Evolutionary conservation across 208 protist species (phyloP).

Genomic region (Acanthamoeba triangularis): DNA sequence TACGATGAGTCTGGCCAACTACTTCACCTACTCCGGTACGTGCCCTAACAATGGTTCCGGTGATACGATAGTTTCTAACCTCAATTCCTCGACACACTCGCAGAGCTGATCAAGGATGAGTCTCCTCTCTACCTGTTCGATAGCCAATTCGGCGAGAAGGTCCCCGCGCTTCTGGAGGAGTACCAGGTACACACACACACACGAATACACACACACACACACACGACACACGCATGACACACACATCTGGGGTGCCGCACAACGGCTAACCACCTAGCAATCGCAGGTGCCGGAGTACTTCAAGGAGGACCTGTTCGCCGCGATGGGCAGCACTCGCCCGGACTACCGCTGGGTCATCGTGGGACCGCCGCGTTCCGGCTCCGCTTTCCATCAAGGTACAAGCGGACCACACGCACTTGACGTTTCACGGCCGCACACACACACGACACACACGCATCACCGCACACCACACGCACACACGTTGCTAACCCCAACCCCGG

Average conservation of each 20-base stretch:
- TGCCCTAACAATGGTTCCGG: background rate
- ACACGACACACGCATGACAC: background rate
- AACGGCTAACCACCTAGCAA: background rate
- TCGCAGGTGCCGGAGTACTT: slow-evolving; percentile 72
- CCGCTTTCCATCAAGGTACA: slow-evolving; percentile 79
- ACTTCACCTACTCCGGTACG: slow-evolving; percentile 74
- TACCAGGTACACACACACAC: background rate
- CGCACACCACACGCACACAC: too few species aligned
- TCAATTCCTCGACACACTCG: too few species aligned
- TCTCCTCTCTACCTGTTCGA: slow-evolving; percentile 85
- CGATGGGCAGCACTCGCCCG: slow-evolving; percentile 73
- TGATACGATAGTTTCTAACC: too few species aligned
- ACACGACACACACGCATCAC: background rate
- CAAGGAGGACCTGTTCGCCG: slow-evolving; percentile 79
- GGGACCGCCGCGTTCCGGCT: slow-evolving; percentile 79
- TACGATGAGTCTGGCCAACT: slow-evolving; percentile 77
- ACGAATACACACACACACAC: background rate
- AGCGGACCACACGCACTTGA: background rate
- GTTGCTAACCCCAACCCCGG: background rate
- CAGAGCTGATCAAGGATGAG: slow-evolving; percentile 72
- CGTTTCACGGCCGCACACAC: background rate
- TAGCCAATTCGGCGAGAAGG: slow-evolving; percentile 81
- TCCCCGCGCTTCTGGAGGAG: slow-evolving; percentile 49
- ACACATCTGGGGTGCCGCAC: background rate
- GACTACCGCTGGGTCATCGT: slow-evolving; percentile 79